Base-by-base conservation (phyloP, 345 rosid genomes). In the Citrus australasica region DNA sequence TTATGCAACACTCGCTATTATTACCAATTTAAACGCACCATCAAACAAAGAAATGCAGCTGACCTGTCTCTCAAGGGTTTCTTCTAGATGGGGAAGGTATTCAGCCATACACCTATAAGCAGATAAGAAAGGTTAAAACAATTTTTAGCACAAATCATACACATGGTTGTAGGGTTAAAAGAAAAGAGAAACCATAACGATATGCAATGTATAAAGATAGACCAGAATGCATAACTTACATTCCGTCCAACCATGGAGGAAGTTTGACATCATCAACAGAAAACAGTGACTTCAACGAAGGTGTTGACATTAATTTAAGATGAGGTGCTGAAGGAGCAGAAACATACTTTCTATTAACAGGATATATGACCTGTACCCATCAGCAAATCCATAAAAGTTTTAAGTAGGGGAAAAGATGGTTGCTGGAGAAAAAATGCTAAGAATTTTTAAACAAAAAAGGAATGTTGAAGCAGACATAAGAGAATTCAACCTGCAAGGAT, bases 81-180 rank as follows among this genome's bases (percentile, higher is more conserved):
- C 93, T 85, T 96, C 99, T 6, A 94, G 92, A 85, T 89, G 91
- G 14, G 99, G 99, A 83, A 96, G 98, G 90, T 94, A 96, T 85
- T 96, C 99, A 70, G 99, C 99, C 92, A 96, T 86, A 84, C 98
- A 96, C 98, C 99, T 96, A 81, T 56, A 48, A 42, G 80, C 76
- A 76, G 78, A 80, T n/a, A 33, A 75, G 25, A 40, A 81, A 73
- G 48, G 76, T 42, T 10, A 62, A 63, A 30, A 62, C 67, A 13
- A 71, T 27, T 51, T 74, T 73, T 46, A 83, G 82, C 67, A 72
- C 42, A 79, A 83, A 22, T 61, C 66, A 80, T 55, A 35, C 19
- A 14, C 33, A 27, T n/a, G 21, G 55, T 13, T 63, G 32, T 25
- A 75, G 25, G 75, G 61, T 58, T 27, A 33, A 55, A 40, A 6